Evolutionary conservation across 768 basidiomycete genomes (phyloP).

Genomic region (Lentinus tigrinus): DNA sequence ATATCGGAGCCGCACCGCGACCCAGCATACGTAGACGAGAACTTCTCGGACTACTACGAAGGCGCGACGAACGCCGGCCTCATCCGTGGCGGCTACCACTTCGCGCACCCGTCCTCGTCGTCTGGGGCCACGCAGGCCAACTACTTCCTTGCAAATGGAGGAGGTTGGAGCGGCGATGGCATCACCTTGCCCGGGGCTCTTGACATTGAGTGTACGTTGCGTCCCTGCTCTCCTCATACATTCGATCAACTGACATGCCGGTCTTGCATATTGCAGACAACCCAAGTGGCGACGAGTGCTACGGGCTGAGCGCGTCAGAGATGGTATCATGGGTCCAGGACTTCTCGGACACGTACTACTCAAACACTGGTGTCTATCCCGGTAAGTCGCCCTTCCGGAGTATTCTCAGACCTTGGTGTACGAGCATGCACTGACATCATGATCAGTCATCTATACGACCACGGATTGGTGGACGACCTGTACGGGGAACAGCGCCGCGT

Average conservation of each 20-base stretch:
- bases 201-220: constrained; percentile 63
- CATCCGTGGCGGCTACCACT: constrained; percentile 63
- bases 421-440: neutral
- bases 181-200: constrained; percentile 63
- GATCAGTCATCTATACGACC: constrained; percentile 57
- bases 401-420: too few relatives aligned
- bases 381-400: too few relatives aligned
- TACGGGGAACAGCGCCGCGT: constrained; percentile 56
- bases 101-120: constrained; percentile 52
- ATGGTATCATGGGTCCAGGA: constrained; percentile 67
- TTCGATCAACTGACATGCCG: too few relatives aligned
- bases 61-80: constrained; percentile 56
- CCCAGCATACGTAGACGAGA: constrained; percentile 40
- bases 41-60: constrained; percentile 50
- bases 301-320: constrained; percentile 46
- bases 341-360: constrained; percentile 60
- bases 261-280: constrained; percentile 52
- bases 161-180: constrained; percentile 56
- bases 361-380: constrained; percentile 44
- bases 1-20: neutral
- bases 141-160: constrained; percentile 59
- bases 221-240: too few relatives aligned
- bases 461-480: constrained; percentile 70
- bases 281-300: constrained; percentile 51
- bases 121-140: constrained; percentile 59